A percentile compares a stretch with the other conserved stretches of the same genome.
phyloP scores from a whole-genome alignment of 108 stramenopile genomes.

The Cyclostephanos invisitatus region DNA sequence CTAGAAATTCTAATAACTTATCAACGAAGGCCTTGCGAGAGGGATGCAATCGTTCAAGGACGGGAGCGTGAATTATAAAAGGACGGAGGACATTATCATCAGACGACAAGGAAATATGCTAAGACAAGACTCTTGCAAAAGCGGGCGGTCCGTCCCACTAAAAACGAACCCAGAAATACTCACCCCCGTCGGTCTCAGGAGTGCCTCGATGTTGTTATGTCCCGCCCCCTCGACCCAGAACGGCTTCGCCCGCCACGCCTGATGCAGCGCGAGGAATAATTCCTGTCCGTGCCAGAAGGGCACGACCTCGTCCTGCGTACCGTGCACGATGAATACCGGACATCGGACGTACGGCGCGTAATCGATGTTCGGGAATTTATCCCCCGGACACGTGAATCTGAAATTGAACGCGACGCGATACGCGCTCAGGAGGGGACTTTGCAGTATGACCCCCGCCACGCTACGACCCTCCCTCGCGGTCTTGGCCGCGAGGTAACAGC shows the following conservation, averaged over 20 bases:
- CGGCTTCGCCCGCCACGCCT: constrained; percentile 87
- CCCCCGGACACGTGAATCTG: constrained; percentile 84
- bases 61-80: constrained; percentile 12
- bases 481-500: constrained; percentile 91
- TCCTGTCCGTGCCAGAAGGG: constrained; percentile 96
- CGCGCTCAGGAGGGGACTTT: constrained; percentile 81
- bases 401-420: constrained; percentile 93
- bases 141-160: neutral
- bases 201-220: constrained; percentile 93
- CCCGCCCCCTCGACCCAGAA: constrained; percentile 93
- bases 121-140: constrained; percentile 23
- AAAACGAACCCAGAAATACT: constrained; percentile 12
- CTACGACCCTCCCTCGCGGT: constrained; percentile 77
- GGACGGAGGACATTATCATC: neutral
- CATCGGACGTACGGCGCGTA: constrained; percentile 77
- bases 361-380: constrained; percentile 95
- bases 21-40: constrained; percentile 60
- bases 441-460: constrained; percentile 84
- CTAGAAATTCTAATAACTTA: constrained; percentile 82
- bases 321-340: constrained; percentile 93
- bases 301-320: constrained; percentile 94
- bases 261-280: constrained; percentile 83
- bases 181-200: constrained; percentile 73
- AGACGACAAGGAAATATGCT: neutral
- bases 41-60: neutral